A percentile compares a stretch with the other conserved stretches of the same genome.
Evolutionary conservation across 1,139 yeast genomes (phyloP).

Genomic region (Yamadazyma triangularis): DNA sequence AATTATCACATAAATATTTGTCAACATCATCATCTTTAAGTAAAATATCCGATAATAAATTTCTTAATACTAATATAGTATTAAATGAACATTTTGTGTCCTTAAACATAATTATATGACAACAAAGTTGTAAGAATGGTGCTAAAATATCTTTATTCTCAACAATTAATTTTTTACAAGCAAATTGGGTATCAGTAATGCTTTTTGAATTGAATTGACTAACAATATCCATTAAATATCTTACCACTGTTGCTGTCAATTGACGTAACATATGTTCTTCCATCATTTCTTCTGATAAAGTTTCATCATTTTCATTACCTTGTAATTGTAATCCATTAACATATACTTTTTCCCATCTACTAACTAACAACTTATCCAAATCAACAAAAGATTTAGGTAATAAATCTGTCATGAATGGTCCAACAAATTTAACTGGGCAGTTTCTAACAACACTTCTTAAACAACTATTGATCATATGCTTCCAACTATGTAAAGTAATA

Average conservation of each 20-base stretch:
- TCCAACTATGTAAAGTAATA: slow-evolving; percentile 93
- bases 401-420: slow-evolving; percentile 68
- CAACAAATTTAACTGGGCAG: slow-evolving; percentile 72
- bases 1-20: slow-evolving; percentile 60
- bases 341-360: slow-evolving; percentile 73
- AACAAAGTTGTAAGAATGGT: slow-evolving; percentile 70
- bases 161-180: slow-evolving; percentile 61
- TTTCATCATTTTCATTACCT: slow-evolving; percentile 72
- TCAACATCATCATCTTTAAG: slow-evolving; percentile 75
- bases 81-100: slow-evolving; percentile 93
- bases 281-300: slow-evolving; percentile 95
- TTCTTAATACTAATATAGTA: slow-evolving; percentile 74
- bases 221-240: slow-evolving; percentile 81
- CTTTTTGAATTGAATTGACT: slow-evolving; percentile 59
- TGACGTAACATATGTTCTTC: slow-evolving; percentile 93
- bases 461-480: slow-evolving; percentile 89
- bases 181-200: slow-evolving; percentile 55
- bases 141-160: slow-evolving; percentile 66
- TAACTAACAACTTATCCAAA: slow-evolving; percentile 63
- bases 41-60: slow-evolving; percentile 62
- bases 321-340: slow-evolving; percentile 65
- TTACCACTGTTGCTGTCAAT: slow-evolving; percentile 87
- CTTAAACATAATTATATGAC: slow-evolving; percentile 74
- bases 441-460: slow-evolving; percentile 81
- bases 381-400: slow-evolving; percentile 73